Evolutionary conservation across 768 basidiomycete species (phyloP).

Genomic region (Solioccasus polychromus): DNA sequence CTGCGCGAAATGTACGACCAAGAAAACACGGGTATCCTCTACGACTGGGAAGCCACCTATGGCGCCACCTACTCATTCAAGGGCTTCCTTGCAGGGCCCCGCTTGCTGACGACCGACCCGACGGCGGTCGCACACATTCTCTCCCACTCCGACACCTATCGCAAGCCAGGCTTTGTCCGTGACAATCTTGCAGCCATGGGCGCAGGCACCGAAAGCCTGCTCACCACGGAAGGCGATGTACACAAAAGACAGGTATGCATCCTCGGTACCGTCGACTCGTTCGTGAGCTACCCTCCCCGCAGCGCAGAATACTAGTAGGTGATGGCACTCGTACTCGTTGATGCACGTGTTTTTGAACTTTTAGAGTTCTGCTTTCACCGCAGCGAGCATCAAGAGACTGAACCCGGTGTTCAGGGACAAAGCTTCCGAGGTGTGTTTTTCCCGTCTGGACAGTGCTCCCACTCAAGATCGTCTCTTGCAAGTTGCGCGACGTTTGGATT

Average conservation of each 20-base stretch:
- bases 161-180: constrained; percentile 58
- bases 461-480: neutral
- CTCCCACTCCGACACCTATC: constrained; percentile 52
- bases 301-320: constrained; percentile 54
- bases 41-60: constrained; percentile 43
- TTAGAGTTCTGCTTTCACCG: constrained; percentile 52
- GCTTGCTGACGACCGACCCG: constrained; percentile 60
- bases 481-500: constrained; percentile 49
- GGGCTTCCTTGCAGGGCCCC: constrained; percentile 48
- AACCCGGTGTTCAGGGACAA: constrained; percentile 59
- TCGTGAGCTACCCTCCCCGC: constrained; percentile 1
- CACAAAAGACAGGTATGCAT: constrained; percentile 51
- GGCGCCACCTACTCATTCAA: constrained; percentile 52
- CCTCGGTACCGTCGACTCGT: neutral
- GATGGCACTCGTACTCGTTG: neutral
- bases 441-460: neutral
- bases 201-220: constrained; percentile 46
- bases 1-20: constrained; percentile 53
- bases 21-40: constrained; percentile 52
- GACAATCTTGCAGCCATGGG: constrained; percentile 52
- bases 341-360: neutral
- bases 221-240: constrained; percentile 52
- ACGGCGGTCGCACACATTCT: constrained; percentile 58
- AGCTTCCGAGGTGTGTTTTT: constrained; percentile 44
- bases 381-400: constrained; percentile 46